These are phyloP conservation scores for Diaporthe ampelina DNA, from an alignment of 2,329 filamentous ascomycete species.

Conservation along the genomic window DNA sequence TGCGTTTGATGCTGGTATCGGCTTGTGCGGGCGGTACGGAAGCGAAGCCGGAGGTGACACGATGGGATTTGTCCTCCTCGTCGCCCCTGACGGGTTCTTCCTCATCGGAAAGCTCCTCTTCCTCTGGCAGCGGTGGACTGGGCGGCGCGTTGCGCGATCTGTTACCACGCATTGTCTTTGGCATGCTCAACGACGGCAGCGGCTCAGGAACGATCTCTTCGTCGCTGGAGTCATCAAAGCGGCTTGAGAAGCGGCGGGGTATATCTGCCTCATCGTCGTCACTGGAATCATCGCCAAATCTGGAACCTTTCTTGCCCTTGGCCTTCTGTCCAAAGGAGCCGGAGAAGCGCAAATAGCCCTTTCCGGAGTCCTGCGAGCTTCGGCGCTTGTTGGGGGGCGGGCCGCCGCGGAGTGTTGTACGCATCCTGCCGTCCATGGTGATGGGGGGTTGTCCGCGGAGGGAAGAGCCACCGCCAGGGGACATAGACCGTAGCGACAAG, in stretches of 20 bases:
- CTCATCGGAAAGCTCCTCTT: conserved; percentile 67
- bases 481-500: conserved; percentile 79
- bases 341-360: conserved; percentile 38
- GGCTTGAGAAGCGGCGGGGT: conserved; percentile 58
- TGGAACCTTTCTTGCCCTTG: conserved; percentile 42
- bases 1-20: conserved; percentile 53
- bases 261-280: conserved; percentile 46
- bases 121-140: conserved; percentile 58
- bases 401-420: conserved; percentile 59
- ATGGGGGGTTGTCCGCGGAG: conserved; percentile 50
- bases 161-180: conserved; percentile 42
- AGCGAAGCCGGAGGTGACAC: conserved; percentile 27
- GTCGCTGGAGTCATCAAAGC: conserved; percentile 75
- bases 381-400: conserved; percentile 45
- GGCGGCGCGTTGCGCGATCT: neutral
- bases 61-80: conserved; percentile 49
- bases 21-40: conserved; percentile 36
- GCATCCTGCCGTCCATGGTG: conserved; percentile 61
- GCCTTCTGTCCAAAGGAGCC: conserved; percentile 36
- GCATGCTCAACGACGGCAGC: conserved; percentile 49
- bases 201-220: conserved; percentile 59
- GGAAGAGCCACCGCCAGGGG: conserved; percentile 66
- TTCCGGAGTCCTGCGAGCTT: conserved; percentile 36
- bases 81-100: conserved; percentile 59
- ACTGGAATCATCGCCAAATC: conserved; percentile 51